Base-by-base conservation (phyloP, 2,329 filamentous ascomycete species). In the Fusarium sarcochroum region DNA sequence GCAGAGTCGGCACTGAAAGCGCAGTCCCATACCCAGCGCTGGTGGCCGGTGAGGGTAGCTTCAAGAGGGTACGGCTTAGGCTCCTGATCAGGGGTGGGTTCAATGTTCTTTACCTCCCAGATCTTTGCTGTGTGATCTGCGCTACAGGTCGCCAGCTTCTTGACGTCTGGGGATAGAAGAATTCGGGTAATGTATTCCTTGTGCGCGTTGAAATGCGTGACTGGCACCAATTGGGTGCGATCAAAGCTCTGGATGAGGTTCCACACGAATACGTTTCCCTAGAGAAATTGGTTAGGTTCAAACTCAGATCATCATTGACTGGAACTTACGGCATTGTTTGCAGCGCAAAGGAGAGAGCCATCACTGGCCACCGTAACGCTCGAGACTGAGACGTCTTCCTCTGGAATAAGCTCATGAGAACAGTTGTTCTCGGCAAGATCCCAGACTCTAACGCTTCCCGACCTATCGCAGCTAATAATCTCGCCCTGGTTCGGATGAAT, bases 401-500 rank as follows among this genome's bases (percentile, higher is more conserved):
- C 96, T 1, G 96, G 96, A 46, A 98, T 97, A 68, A 99, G 86
- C 81, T 98, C 93, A 79, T 98, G 95, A 0, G 93, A 94, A 84
- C 96, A 99, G 75, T 94, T 97, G 78, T 98, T 98, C 86, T 98
- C 94, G 10, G 94, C 94, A 58, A 99, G 81, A 76, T 99, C 96
- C 96, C 96, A 99, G 67, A 99, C 92, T 40, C 95, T 87, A 63
- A 99, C 93, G 78, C 94, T 97, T 47, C 96, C 96, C 47, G 92
- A 91, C 34, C 95, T 90, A 78, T 99, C 96, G 78, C 95, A 98
- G 78, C 93, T 97, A 76, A 99, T 97, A 65, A 99, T 91, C 83
- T 99, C 96, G 63, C 95, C 96, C 82, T 99, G 96, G 77, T 99
- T 99, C 0, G 96, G 96, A 79, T 99, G 96, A 58, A 99, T 99